Evolutionary conservation across 2,329 filamentous ascomycete genomes (phyloP).

Genomic region (Alternaria sp.): DNA sequence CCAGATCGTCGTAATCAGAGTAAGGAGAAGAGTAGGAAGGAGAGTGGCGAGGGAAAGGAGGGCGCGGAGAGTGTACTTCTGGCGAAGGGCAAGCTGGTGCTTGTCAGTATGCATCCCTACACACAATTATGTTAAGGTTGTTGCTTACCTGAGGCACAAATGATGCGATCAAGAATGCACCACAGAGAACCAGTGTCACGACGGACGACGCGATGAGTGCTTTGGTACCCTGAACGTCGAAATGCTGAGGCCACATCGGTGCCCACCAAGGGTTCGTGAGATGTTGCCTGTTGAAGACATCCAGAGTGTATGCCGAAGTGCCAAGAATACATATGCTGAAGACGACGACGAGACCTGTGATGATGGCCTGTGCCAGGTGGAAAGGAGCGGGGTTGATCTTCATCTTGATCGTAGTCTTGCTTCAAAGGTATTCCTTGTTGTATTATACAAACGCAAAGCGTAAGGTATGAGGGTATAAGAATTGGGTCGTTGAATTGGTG

Average conservation of each 20-base stretch:
- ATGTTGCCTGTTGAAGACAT: constrained; percentile 54
- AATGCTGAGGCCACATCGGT: constrained; percentile 58
- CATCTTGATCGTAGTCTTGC: constrained; percentile 27
- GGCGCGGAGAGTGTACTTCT: constrained; percentile 50
- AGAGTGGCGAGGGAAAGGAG: constrained; percentile 48
- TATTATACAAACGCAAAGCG: constrained; percentile 1
- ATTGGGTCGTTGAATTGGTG: constrained; percentile 17
- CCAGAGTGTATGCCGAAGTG: constrained; percentile 54
- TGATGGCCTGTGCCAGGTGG: constrained; percentile 44
- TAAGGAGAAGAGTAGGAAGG: constrained; percentile 49
- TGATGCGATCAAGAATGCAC: constrained; percentile 43
- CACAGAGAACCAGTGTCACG: constrained; percentile 51
- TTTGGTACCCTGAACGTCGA: constrained; percentile 55
- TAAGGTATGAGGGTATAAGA: constrained; percentile 8
- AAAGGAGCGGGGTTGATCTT: constrained; percentile 51
- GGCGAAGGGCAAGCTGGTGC: constrained; percentile 41
- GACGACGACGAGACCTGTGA: constrained; percentile 49
- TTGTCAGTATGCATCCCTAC: constrained; percentile 13
- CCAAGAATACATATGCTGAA: constrained; percentile 55
- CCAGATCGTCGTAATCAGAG: constrained; percentile 53
- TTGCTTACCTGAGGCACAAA: constrained; percentile 46
- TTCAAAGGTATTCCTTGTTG: neutral
- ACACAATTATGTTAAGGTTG: neutral
- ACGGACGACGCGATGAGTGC: constrained; percentile 51
- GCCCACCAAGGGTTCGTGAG: constrained; percentile 58